Percentiles rank a stretch among this genome's conserved stretches.
These are phyloP conservation scores for Microthyrium microscopicum DNA, from an alignment of 2,329 filamentous ascomycete species.

Conservation along the genomic window DNA sequence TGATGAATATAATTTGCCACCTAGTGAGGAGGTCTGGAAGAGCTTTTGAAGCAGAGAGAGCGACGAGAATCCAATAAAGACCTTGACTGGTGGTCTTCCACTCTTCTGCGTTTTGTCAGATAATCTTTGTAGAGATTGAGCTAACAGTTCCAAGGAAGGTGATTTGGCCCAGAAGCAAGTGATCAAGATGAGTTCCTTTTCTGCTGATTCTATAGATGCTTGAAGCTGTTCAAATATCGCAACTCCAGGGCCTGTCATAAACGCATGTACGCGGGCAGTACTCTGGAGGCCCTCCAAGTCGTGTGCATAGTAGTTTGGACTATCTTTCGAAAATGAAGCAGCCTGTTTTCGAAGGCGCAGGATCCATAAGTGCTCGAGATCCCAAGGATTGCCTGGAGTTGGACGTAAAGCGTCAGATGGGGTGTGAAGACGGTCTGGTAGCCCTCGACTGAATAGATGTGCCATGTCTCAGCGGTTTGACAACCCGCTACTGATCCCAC, in stretches of 20 bases:
- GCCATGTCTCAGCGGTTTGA: no score
- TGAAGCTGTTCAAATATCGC: conserved; percentile 32
- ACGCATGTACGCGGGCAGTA: conserved; percentile 18
- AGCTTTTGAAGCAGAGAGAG: conserved; percentile 57
- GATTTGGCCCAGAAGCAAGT: conserved; percentile 73
- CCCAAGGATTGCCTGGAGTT: no score
- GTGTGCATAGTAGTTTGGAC: conserved; percentile 24
- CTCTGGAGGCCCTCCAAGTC: conserved; percentile 19
- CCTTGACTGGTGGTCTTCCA: conserved; percentile 30
- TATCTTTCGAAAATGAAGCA: conserved; percentile 10
- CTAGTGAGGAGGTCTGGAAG: conserved; percentile 46
- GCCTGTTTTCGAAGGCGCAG: no score
- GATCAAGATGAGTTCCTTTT: conserved; percentile 53
- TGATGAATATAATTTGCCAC: conserved; percentile 45
- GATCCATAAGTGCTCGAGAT: no score
- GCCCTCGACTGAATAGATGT: no score
- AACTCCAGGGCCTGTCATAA: conserved; percentile 29
- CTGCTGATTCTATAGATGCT: conserved; percentile 43
- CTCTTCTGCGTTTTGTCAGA: conserved; percentile 30
- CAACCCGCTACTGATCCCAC: no score
- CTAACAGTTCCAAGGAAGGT: conserved; percentile 39
- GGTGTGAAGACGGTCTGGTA: no score
- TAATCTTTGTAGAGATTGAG: conserved; percentile 40
- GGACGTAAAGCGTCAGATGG: no score
- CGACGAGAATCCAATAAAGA: conserved; percentile 65